Base-by-base conservation (phyloP, 495 filamentous ascomycete species). In the Penicillium nucicola region DNA sequence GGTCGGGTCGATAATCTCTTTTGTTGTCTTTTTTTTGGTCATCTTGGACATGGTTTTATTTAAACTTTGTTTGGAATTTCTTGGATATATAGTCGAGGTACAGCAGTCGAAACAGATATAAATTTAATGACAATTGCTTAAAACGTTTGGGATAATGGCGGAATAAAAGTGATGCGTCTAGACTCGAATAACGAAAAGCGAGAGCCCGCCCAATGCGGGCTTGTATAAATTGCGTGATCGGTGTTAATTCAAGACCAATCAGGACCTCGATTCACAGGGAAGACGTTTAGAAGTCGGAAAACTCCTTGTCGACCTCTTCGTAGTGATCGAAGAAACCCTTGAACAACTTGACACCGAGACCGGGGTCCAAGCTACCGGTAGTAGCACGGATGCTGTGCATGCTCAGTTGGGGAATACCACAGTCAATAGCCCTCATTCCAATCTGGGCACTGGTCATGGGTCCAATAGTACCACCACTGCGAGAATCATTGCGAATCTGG, bases 351-450 rank as follows among this genome's bases (percentile, higher is more conserved):
- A 95, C 84, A 3, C 92, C 93, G 55, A 98, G 65, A 0, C 93
- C 93, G 0, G 93, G 93, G 66, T 98, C 93, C 52, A 89, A 58
- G 34, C 78, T 81, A 4, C 93, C 93, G 9, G 87, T 95, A 9
- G 92, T 96, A 6, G 93, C 93, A 18, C 93, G 83, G 52, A 98
- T 92, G 53, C 79, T 85, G 65, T 98, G 93, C 93, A 98, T 98
- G 57, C 85, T 90, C 50, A 97, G 72, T 68, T 98, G 93, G 18
- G 90, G 85, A 49, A 97, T 86, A 19, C 93, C 93, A 1, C 89
- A 90, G 65, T 98, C 93, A 50, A 93, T 84, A 1, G 90, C 85
- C 38, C 90, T 75, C 64, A 95, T 82, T 22, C 93, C 93, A 69
- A 91, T 91, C 10, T 77, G 82, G 12, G 81, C 75, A 52, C 83